A percentile compares a stretch with the other conserved stretches of the same genome.
Conservation (phyloP, 768 basidiomycete species). For the Royoungia palumana region DNA sequence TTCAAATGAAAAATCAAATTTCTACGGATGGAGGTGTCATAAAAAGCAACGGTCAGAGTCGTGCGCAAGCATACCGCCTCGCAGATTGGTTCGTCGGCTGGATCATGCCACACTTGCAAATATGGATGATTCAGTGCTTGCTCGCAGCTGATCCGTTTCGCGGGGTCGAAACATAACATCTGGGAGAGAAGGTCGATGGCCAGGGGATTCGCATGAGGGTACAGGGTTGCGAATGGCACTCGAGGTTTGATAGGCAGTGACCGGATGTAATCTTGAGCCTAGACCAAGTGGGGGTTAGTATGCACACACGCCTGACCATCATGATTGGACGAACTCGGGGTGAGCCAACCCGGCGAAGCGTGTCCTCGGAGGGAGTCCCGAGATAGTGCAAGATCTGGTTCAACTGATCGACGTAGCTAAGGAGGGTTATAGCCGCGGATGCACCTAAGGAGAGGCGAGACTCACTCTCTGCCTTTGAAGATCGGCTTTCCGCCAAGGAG, state of each 20-base stretch:
- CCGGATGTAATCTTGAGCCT: conserved; percentile 98
- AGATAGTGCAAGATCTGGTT: conserved; percentile 98
- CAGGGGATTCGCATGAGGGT: conserved; percentile 90
- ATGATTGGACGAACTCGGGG: conserved; percentile 62
- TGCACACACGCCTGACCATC: neutral
- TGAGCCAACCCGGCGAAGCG: conserved; percentile 91
- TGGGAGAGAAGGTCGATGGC: conserved; percentile 91
- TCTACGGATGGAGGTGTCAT: conserved; percentile 38
- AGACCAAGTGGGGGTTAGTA: conserved; percentile 8
- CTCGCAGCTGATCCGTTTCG: conserved; percentile 93
- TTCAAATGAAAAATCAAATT: conserved; percentile 96
- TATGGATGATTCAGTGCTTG: conserved; percentile 95
- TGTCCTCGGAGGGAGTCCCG: conserved; percentile 97
- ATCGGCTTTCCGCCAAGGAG: conserved; percentile 91
- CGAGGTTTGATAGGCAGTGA: conserved; percentile 96
- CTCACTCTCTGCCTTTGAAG: conserved; percentile 95
- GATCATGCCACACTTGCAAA: conserved; percentile 96
- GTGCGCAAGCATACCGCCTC: conserved; percentile 50
- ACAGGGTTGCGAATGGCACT: conserved; percentile 86
- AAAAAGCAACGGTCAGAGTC: neutral
- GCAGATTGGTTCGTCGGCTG: conserved; percentile 88
- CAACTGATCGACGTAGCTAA: conserved; percentile 94
- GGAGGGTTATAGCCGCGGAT: conserved; percentile 2
- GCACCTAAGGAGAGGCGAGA: conserved; percentile 4
- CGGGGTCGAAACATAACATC: conserved; percentile 94